A percentile compares a stretch with the other conserved stretches of the same genome.
These are phyloP conservation scores for Agastache rugosa DNA, from an alignment of 257 asterid genomes.

Conservation along the genomic window DNA sequence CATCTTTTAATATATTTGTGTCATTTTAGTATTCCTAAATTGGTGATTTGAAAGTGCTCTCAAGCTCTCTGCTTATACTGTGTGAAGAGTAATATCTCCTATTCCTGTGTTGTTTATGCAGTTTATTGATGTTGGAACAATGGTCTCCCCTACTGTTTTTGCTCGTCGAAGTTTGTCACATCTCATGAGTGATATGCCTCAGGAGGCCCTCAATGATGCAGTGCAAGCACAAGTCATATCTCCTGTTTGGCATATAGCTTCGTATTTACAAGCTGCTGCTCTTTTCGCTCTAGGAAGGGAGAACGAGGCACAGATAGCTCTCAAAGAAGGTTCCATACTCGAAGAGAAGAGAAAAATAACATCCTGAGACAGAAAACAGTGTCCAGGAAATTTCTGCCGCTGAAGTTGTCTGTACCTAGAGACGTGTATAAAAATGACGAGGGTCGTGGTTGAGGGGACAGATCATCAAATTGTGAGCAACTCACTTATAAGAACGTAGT, in stretches of 20 bases:
- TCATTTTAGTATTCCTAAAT: background rate
- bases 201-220: slow-evolving; percentile 71
- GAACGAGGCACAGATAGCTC: slow-evolving; percentile 74
- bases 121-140: slow-evolving; percentile 77
- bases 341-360: slow-evolving; percentile 54
- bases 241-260: slow-evolving; percentile 77
- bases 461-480: slow-evolving; percentile 36
- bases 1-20: background rate
- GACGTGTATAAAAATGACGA: slow-evolving; percentile 30
- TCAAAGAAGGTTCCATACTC: slow-evolving; percentile 70
- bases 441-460: slow-evolving; percentile 33
- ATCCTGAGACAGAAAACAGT: slow-evolving; percentile 42
- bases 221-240: slow-evolving; percentile 78
- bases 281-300: slow-evolving; percentile 72
- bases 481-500: slow-evolving; percentile 8
- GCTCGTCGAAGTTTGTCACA: slow-evolving; percentile 72
- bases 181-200: slow-evolving; percentile 66
- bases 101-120: slow-evolving; percentile 37
- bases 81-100: slow-evolving; percentile 1
- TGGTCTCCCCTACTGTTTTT: slow-evolving; percentile 70
- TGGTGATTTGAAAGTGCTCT: background rate
- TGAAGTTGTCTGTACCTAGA: slow-evolving; percentile 22
- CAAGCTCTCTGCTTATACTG: background rate
- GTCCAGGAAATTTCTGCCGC: slow-evolving; percentile 24
- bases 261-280: slow-evolving; percentile 68